A percentile compares a stretch with the other conserved stretches of the same genome.
Conservation (phyloP, 345 rosid genomes). For the Rhodomyrtus tomentosa region DNA sequence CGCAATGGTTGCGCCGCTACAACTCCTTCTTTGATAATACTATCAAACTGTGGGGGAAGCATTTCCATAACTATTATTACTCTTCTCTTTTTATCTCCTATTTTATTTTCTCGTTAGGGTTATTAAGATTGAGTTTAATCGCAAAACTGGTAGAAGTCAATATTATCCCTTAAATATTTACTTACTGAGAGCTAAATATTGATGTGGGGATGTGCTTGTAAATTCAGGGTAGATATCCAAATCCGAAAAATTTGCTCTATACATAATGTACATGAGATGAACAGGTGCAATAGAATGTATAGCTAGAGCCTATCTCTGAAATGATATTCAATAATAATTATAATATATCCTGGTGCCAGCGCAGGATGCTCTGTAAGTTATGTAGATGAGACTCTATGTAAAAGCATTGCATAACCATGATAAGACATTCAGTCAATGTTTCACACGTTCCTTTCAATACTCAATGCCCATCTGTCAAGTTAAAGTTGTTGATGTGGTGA, state of each 20-base stretch:
- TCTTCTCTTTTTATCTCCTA: too few species aligned
- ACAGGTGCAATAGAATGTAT: too few species aligned
- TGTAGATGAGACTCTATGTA: background rate
- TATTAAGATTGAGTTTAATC: background rate
- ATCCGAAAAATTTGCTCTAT: background rate
- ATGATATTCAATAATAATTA: background rate
- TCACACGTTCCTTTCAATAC: too few species aligned
- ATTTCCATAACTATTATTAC: background rate
- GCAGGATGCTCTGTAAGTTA: background rate
- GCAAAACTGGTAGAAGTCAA: background rate
- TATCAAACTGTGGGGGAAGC: too few species aligned
- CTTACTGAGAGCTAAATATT: background rate
- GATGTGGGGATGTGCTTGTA: background rate
- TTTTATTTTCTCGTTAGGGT: background rate
- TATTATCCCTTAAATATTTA: background rate
- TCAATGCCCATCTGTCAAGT: too few species aligned
- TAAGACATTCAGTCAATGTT: too few species aligned
- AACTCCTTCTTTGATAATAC: too few species aligned
- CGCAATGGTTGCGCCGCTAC: too few species aligned
- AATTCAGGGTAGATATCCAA: background rate
- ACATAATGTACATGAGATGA: background rate
- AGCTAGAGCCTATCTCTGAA: background rate
- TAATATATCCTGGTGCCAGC: background rate
- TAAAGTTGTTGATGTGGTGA: too few species aligned
- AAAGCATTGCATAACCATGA: too few species aligned